Evolutionary conservation across 139 green algal species (phyloP), one percentile per base, ranked within the genome.

Genomic region (Chlamydomonas urium): DNA sequence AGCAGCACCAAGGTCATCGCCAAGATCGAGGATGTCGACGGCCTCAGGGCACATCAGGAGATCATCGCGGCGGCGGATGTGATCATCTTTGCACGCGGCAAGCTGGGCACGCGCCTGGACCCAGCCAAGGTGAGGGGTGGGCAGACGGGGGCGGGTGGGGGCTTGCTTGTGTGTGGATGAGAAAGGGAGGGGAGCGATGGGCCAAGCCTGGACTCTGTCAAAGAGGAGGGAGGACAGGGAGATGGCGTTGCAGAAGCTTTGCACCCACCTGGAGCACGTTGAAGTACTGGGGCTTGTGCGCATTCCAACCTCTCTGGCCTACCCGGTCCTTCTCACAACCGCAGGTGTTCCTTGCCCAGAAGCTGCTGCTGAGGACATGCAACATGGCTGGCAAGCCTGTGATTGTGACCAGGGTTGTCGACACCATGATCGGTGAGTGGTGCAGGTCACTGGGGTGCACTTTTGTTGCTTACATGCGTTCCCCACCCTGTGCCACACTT

Each of bases 371-470:
- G 28, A 38, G 71, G 28, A 72, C 80, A n/a, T 88, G 81, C 81
- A 92, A 94, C 76, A 57, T 80, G 26, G 71, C 81, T 14, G 89
- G 92, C 77, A 96, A 94, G 85, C 91, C 92, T 1, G 82, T 92
- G 23, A 83, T 93, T 45, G 81, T 95, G 5, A 96, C 93, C 0
- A 88, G 91, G 26, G 80, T 98, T 38, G 85, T 97, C 38, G 93
- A 98, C 81, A 94, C 90, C 34, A 97, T 97, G 93, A 87, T 78
- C 3, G 82, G 77, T 82, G 45, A n/a, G n/a, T n/a, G n/a, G n/a
- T n/a, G n/a, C n/a, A n/a, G n/a, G n/a, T n/a, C n/a, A n/a, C n/a
- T n/a, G n/a, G n/a, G n/a, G n/a, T n/a, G n/a, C n/a, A n/a, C n/a
- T n/a, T n/a, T n/a, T n/a, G n/a, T n/a, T n/a, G n/a, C n/a, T n/a